These are phyloP conservation scores for Debaryomycetaceae sp. DNA, from an alignment of 1,139 yeast species.

Conservation along the genomic window DNA sequence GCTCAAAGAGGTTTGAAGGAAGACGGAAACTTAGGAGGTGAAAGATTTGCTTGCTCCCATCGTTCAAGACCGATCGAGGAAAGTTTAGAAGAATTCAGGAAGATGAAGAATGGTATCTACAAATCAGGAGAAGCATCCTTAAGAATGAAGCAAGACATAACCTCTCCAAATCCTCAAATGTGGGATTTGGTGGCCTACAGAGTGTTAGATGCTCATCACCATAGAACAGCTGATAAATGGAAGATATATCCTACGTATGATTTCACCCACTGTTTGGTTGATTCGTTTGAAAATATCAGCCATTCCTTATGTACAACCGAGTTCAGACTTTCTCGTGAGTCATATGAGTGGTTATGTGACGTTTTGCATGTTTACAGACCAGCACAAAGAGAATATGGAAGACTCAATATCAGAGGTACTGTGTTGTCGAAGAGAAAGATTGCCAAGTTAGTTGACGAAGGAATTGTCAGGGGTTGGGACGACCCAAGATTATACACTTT, in stretches of 20 bases:
- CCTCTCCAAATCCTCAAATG: slow-evolving; percentile 97
- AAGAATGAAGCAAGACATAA: slow-evolving; percentile 93
- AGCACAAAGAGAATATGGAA: slow-evolving; percentile 97
- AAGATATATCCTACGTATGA: slow-evolving; percentile 97
- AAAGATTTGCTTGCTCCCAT: slow-evolving; percentile 78
- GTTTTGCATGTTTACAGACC: slow-evolving; percentile 94
- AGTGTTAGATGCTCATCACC: slow-evolving; percentile 87
- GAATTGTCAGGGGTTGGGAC: slow-evolving; percentile 92
- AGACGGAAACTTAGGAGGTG: slow-evolving; percentile 93
- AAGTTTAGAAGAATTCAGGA: slow-evolving; percentile 75
- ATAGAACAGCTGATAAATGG: slow-evolving; percentile 97
- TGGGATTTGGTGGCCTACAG: slow-evolving; percentile 99
- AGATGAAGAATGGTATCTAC: slow-evolving; percentile 87
- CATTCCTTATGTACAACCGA: slow-evolving; percentile 96
- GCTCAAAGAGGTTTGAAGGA: slow-evolving; percentile 84
- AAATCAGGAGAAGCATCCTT: slow-evolving; percentile 89
- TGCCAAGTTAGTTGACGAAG: slow-evolving; percentile 81
- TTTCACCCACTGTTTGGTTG: slow-evolving; percentile 98
- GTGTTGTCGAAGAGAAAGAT: slow-evolving; percentile 93
- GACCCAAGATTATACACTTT: slow-evolving; percentile 95
- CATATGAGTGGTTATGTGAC: slow-evolving; percentile 98
- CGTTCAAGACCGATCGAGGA: slow-evolving; percentile 69
- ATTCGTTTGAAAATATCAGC: slow-evolving; percentile 92
- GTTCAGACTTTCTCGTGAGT: slow-evolving; percentile 85
- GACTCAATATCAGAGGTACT: slow-evolving; percentile 92